Conservation (phyloP, 1,284 basidiomycete species). For the Cutaneotrichosporon cutaneum region DNA sequence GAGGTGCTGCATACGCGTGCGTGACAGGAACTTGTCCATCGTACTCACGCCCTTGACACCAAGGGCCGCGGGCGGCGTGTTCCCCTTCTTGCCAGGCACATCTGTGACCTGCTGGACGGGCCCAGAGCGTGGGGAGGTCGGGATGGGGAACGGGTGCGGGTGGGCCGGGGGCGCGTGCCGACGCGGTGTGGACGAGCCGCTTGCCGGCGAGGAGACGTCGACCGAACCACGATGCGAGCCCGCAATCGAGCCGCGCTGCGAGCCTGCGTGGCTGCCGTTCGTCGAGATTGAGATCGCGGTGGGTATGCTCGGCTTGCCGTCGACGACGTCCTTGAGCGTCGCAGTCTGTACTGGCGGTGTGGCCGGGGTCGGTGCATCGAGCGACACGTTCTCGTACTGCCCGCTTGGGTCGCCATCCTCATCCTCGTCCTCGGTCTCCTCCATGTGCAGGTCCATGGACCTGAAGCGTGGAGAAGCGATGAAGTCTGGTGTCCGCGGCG, state of each 20-base stretch:
- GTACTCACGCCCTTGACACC: conserved; percentile 43
- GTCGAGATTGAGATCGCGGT: conserved; percentile 9
- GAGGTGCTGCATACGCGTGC: conserved; percentile 68
- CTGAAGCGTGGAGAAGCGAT: conserved; percentile 10
- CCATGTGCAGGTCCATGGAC: conserved; percentile 11
- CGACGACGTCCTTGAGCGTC: conserved; percentile 5
- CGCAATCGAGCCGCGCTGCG: neutral
- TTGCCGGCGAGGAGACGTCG: conserved; percentile 4
- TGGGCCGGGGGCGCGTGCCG: conserved; percentile 46
- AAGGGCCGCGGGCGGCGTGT: conserved; percentile 18
- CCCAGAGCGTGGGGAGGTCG: conserved; percentile 20
- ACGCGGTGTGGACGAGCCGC: conserved; percentile 27
- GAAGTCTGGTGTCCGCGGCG: conserved; percentile 2
- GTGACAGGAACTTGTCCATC: conserved; percentile 54
- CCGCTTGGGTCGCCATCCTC: conserved; percentile 26
- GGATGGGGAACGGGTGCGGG: conserved; percentile 46
- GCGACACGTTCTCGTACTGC: conserved; percentile 44
- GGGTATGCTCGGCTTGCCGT: conserved; percentile 6
- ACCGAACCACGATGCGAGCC: neutral
- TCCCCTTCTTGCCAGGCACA: conserved; percentile 1
- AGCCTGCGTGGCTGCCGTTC: neutral
- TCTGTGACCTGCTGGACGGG: conserved; percentile 24
- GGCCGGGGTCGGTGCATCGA: conserved; percentile 16
- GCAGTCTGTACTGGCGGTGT: neutral
- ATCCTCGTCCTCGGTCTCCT: conserved; percentile 11